A percentile compares a stretch with the other conserved stretches of the same genome.
These are phyloP conservation scores for Brachypodium distachyon DNA, from an alignment of 202 grass and related monocot genomes.

Conservation along the genomic window DNA sequence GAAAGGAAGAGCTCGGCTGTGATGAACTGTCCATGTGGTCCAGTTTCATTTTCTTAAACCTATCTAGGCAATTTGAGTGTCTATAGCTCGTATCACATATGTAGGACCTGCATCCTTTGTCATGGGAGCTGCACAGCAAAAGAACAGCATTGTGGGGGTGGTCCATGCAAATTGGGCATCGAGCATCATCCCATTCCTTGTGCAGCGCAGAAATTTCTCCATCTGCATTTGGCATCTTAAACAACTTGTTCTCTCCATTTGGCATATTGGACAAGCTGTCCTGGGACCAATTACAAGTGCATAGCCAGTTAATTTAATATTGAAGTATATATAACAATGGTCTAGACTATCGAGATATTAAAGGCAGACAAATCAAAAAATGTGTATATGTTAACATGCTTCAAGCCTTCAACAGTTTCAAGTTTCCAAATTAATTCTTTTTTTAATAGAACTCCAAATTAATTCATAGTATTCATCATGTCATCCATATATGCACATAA, in stretches of 20 bases:
- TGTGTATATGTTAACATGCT: background rate
- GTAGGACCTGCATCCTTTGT: conserved; percentile 80
- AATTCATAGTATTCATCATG: background rate
- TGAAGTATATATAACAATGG: background rate
- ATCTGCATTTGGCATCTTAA: conserved; percentile 22
- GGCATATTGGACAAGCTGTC: conserved; percentile 25
- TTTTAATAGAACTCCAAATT: too few relatives aligned
- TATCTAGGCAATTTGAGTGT: conserved; percentile 88
- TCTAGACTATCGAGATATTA: too few relatives aligned
- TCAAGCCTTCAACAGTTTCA: too few relatives aligned
- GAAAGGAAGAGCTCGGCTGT: conserved; percentile 20
- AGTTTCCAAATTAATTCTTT: too few relatives aligned
- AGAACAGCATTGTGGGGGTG: conserved; percentile 91
- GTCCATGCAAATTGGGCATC: conserved; percentile 93
- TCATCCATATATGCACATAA: background rate
- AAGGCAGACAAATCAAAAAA: background rate
- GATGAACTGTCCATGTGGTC: conserved; percentile 22
- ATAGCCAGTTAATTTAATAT: background rate
- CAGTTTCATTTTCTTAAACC: conserved; percentile 59
- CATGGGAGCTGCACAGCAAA: conserved; percentile 60
- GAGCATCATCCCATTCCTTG: conserved; percentile 76
- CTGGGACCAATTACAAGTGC: conserved; percentile 4
- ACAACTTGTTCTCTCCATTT: conserved; percentile 20
- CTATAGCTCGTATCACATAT: conserved; percentile 90
- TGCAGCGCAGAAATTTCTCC: conserved; percentile 25